Evolutionary conservation across 2,329 filamentous ascomycete species (phyloP), one percentile per base, ranked within the genome.

Genomic region (Cordyceps fumosorosea): DNA sequence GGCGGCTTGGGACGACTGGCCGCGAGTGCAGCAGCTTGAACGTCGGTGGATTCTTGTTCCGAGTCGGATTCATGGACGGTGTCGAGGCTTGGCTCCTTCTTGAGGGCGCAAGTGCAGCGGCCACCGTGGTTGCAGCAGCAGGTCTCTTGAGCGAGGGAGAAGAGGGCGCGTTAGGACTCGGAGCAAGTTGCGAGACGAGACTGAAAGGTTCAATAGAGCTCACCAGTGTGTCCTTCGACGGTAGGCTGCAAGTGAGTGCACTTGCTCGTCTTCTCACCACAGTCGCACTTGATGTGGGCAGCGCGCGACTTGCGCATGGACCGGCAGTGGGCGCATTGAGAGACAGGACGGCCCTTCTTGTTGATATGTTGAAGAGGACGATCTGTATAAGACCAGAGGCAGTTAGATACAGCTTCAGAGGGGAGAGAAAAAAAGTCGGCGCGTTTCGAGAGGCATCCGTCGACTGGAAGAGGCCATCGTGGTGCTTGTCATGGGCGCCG

Each of bases 291-390:
- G 72, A 95, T 86, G 77, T 98, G 95, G 67, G 93, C 91, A 63
- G 93, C 89, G 70, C 95, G 91, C 76, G 91, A 93, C 83, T 98
- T 98, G 80, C 95, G 93, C 82, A 96, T 89, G 68, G 89, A 86
- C 75, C 95, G 93, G 79, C 95, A 99, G 79, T 99, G 95, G 69
- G 91, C 86, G 78, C 95, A 99, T 87, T 99, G 95, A 70, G 95
- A 96, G 69, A 98, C 92, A 65, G 95, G 95, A 66, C 93, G 90
- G 72, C 93, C 93, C 81, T 98, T 98, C 77, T 96, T 96, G 77
- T 96, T 96, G 80, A 97, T 96, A 75, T 96, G 91, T 72, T 91
- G 89, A 67, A 98, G 84, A 67, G 90, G 90, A 68, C 93, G 91
- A 76, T 97, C 95, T 96, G 70, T 63, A 64, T 37, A 52, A 53